Evolutionary conservation across 2,329 filamentous ascomycete species (phyloP), one percentile per base, ranked within the genome.

Genomic region (Aspergillus sp.): DNA sequence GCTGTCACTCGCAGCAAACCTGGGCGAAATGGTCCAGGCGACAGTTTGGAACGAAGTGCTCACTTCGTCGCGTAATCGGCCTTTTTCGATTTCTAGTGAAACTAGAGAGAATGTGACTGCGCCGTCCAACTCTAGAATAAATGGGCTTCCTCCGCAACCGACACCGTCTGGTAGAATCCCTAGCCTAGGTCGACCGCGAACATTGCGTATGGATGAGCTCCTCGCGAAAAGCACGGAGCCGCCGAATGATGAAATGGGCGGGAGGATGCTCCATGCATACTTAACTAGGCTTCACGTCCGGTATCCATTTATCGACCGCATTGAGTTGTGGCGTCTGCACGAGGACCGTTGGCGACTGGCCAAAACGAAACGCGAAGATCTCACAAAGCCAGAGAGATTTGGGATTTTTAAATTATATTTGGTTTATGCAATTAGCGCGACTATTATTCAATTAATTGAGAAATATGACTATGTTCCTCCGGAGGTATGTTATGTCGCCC

Each of bases 31-130:
- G 78, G 80, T 82, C 8, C 80, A 82, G 62, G 78, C 79, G 0
- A 82, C 80, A 17, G 79, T 82, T 1, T 82, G 80, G 80, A 81
- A 81, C 49, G 82, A 82, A 60, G 77, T 79, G 2, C 67, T 82
- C 15, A 66, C 69, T 2, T 65, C 64, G 13, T 67, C 67, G 52
- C 62, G 66, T 33, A 57, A 53, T 5, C 61, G 60, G 17, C 61
- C 60, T 37, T 46, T 46, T 30, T 40, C 27, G 1, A 9, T 50
- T 4, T 46, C 45, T 34, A 41, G 39, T 33, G 56, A 30, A 5
- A 20, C 17, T 22, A 53, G 55, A 37, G 44, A 2, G 19, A 49
- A 27, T 53, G 37, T 3, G 27, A 30, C 9, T 30, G 27, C 27
- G 9, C 8, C 27, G 27, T 30, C 22, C 13, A 24, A 45, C 11